Percentiles rank a stretch among this genome's conserved stretches.
phyloP scores from a whole-genome alignment of 768 basidiomycete species.

The Mrakia frigida region DNA sequence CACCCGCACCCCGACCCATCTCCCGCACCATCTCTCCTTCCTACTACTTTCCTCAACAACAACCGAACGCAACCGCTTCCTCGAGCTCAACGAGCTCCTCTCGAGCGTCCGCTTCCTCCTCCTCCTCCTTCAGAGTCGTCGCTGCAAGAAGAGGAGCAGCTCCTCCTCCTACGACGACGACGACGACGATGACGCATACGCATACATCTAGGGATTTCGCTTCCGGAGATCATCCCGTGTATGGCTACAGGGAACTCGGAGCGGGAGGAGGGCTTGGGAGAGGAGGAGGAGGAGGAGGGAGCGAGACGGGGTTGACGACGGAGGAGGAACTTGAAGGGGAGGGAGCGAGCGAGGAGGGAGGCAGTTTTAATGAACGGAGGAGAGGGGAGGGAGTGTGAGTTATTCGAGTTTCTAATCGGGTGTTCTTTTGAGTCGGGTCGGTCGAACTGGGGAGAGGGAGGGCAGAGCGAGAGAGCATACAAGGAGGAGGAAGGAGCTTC shows the following conservation, averaged over 20 bases:
- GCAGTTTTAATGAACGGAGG: not conserved
- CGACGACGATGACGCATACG: too few relatives aligned
- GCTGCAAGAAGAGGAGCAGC: too few relatives aligned
- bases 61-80: not conserved
- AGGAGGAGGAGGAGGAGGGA: not conserved
- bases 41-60: not conserved
- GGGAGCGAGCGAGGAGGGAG: not conserved
- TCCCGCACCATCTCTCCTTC: not conserved
- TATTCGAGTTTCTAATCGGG: not conserved
- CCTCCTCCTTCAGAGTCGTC: not conserved
- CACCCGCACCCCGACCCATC: not conserved
- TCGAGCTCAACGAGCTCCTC: not conserved
- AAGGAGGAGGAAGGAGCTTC: not conserved
- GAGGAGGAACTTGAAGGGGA: not conserved
- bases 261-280: not conserved
- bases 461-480: not conserved
- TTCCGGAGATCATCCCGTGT: not conserved
- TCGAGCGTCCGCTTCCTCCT: not conserved
- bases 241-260: not conserved
- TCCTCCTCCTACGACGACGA: not conserved
- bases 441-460: not conserved
- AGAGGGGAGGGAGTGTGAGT: not conserved
- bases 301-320: slow-evolving; percentile 4
- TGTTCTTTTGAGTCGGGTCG: too few relatives aligned
- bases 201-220: too few relatives aligned